Percentiles rank a stretch among this genome's conserved stretches.
phyloP scores from a whole-genome alignment of 192 early-diverging fungal genomes.

The Phycomyces nitens region DNA sequence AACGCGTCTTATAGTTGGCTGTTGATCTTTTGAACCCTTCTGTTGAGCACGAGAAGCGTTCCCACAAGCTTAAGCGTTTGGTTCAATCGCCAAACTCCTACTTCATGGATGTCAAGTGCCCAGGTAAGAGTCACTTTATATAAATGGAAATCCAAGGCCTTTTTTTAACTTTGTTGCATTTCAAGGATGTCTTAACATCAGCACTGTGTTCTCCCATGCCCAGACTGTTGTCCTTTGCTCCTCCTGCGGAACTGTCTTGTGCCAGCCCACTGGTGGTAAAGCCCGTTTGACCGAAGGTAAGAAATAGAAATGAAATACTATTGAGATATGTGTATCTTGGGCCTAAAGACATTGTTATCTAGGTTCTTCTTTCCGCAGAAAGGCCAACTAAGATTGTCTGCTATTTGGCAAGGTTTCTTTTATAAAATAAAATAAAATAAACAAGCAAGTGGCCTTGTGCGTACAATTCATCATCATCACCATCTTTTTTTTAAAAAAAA shows the following conservation, averaged over 20 bases:
- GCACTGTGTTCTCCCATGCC: slow-evolving; percentile 99
- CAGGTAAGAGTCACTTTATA: slow-evolving; percentile 41
- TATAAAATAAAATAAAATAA: background rate
- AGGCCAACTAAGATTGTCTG: slow-evolving; percentile 30
- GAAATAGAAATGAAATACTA: no score
- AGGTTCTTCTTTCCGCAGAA: slow-evolving; percentile 38
- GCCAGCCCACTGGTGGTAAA: slow-evolving; percentile 98
- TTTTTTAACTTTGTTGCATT: background rate
- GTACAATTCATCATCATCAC: no score
- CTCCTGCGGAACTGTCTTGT: slow-evolving; percentile 94
- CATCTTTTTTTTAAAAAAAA: no score
- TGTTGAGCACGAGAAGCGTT: slow-evolving; percentile 64
- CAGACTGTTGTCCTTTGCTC: slow-evolving; percentile 97
- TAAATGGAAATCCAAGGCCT: no score
- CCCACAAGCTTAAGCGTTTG: slow-evolving; percentile 62
- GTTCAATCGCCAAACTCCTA: slow-evolving; percentile 83
- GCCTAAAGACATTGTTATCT: no score
- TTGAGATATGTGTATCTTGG: no score
- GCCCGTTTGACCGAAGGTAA: slow-evolving; percentile 87
- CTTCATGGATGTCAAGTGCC: slow-evolving; percentile 99
- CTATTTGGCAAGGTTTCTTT: no score
- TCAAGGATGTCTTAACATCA: slow-evolving; percentile 90
- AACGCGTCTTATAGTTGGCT: slow-evolving; percentile 59
- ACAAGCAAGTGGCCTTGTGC: background rate
- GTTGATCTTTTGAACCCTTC: slow-evolving; percentile 94